Percentiles rank a stretch among this genome's conserved stretches.
Conservation (phyloP, 306 rosid species). For the Medicago ruthenica region DNA sequence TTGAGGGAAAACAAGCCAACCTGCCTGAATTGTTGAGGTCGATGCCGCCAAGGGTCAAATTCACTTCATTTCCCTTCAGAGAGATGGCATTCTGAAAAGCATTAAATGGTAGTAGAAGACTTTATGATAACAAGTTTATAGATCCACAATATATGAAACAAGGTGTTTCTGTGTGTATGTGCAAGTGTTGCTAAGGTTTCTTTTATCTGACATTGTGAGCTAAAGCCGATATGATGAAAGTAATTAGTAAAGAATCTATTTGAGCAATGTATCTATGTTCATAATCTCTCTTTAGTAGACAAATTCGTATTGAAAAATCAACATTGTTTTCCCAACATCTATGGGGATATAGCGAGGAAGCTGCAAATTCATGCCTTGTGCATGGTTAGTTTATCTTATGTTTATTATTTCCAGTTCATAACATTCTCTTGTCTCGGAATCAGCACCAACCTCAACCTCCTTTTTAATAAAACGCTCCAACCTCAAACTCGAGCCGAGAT, state of each 20-base stretch:
- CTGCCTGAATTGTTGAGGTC: constrained; percentile 99
- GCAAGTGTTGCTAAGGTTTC: constrained; percentile 12
- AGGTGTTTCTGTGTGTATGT: background rate
- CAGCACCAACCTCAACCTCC: no score
- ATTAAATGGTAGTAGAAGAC: constrained; percentile 27
- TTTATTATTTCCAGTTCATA: no score
- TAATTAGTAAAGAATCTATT: no score
- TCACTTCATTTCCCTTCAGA: constrained; percentile 83
- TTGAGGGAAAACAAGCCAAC: constrained; percentile 69
- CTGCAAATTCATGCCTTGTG: no score
- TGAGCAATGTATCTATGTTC: background rate
- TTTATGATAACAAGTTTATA: constrained; percentile 1
- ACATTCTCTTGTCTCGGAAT: no score
- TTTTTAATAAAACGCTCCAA: no score
- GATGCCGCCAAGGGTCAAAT: constrained; percentile 97
- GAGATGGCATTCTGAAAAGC: constrained; percentile 69
- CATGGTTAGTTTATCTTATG: no score
- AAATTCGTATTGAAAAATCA: no score
- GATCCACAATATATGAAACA: background rate
- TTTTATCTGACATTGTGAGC: constrained; percentile 28
- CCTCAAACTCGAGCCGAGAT: no score
- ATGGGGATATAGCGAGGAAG: no score
- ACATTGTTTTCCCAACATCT: no score
- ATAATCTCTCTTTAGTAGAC: no score
- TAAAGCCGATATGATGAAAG: background rate